Base-by-base conservation (phyloP, 495 filamentous ascomycete genomes). In the Neurospora sp. region DNA sequence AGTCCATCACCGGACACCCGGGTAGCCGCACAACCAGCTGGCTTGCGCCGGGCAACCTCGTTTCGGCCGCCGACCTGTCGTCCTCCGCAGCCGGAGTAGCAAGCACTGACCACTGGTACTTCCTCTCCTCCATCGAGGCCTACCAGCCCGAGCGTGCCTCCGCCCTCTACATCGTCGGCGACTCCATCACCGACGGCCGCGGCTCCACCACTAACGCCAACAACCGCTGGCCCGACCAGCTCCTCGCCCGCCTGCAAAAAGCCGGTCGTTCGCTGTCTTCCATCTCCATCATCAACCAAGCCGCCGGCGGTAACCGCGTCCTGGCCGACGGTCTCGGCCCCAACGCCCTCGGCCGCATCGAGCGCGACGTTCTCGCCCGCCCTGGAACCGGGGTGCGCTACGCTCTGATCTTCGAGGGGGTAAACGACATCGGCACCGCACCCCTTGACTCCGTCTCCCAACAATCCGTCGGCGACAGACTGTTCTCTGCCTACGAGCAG, bases 121-220 rank as follows among this genome's bases (percentile, higher is more conserved):
- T 88, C 71, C 78, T 90, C 70, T 85, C 83, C 31, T 82, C 82
- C 12, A 74, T 91, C 12, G 88, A 90, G 74, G 88, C 81, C 18
- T 84, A 80, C 5, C 74, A 76, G 6, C 22, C 80, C 5, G 69
- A 76, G 2, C 10, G 35, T 0, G 69, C 69, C 65, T 68, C 77
- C 8, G 78, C 82, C n/a, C 84, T 91, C 68, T 85, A 81, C 10
- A 82, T 92, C 18, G 78, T 92, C 8, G 89, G 90, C 35, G 90
- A 92, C 78, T 87, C 84, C 77, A 91, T 92, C 74, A 91, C 90
- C 10, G 90, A 92, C 76, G 90, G 90, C 4, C 81, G 88, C 7
- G 85, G 86, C 40, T 87, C 84, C 70, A 85, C 83, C 68, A 87
- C 83, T 31, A 87, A 92, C 77, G 75, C 72, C n/a, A 90, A 92